Percentiles rank a stretch among this genome's conserved stretches.
These are phyloP conservation scores for Gossypium mustelinum DNA, from an alignment of 345 rosid species.

Conservation along the genomic window DNA sequence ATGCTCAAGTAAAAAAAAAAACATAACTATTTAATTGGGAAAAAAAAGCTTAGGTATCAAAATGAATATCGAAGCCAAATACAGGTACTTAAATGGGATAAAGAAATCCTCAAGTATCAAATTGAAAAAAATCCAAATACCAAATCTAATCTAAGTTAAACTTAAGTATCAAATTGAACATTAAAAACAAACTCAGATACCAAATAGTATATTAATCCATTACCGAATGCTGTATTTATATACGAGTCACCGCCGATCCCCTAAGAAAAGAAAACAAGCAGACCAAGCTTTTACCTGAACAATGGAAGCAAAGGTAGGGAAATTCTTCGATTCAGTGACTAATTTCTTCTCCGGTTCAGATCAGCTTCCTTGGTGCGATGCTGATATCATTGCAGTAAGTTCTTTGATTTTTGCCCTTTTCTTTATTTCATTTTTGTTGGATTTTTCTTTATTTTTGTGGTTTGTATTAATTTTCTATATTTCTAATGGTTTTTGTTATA, in stretches of 20 bases:
- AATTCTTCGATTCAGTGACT: conserved; percentile 41
- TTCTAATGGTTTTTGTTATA: too few relatives aligned
- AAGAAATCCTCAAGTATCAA: too few relatives aligned
- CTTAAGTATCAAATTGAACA: too few relatives aligned
- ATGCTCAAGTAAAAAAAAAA: too few relatives aligned
- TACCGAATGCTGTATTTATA: background rate
- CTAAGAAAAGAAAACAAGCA: background rate
- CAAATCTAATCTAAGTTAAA: too few relatives aligned
- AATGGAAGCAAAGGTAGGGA: conserved; percentile 48
- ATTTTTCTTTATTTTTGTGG: too few relatives aligned
- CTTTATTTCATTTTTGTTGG: background rate
- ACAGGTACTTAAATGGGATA: too few relatives aligned
- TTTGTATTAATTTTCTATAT: background rate
- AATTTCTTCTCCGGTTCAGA: conserved; percentile 63
- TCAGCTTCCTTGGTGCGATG: conserved; percentile 71
- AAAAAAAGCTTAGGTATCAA: too few relatives aligned
- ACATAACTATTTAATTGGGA: too few relatives aligned
- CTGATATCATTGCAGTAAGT: conserved; percentile 60
- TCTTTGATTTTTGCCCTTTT: background rate
- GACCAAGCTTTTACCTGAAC: background rate
- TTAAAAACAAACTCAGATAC: too few relatives aligned
- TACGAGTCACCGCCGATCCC: background rate
- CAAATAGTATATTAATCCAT: background rate
- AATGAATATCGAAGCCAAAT: too few relatives aligned
- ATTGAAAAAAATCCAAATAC: too few relatives aligned